Percentiles rank a stretch among this genome's conserved stretches.
phyloP scores from a whole-genome alignment of 148 eudicot genomes.

The Camellia sinensis region DNA sequence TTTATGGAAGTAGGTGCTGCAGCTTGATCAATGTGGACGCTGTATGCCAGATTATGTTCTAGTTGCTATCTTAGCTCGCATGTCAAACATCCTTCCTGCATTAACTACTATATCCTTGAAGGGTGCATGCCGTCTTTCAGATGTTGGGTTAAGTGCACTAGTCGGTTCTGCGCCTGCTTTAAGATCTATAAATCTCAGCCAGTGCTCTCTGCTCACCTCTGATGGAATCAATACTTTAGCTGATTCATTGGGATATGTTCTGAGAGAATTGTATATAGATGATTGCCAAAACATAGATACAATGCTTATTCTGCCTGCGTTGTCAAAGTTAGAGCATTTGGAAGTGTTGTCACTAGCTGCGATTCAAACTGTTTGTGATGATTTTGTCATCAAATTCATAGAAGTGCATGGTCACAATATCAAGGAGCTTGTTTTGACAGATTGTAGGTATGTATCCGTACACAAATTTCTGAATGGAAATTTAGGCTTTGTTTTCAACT shows the following conservation, averaged over 20 bases:
- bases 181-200: constrained; percentile 76
- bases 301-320: constrained; percentile 57
- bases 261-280: constrained; percentile 75
- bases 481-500: no score
- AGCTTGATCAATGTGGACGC: constrained; percentile 85
- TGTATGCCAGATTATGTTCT: constrained; percentile 75
- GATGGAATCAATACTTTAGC: constrained; percentile 56
- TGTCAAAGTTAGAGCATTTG: constrained; percentile 47
- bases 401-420: constrained; percentile 49
- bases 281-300: constrained; percentile 64
- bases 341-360: constrained; percentile 75
- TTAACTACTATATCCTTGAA: constrained; percentile 70
- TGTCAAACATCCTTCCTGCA: constrained; percentile 47
- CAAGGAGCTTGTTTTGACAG: constrained; percentile 71
- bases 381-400: constrained; percentile 47
- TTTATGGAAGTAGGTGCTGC: constrained; percentile 63
- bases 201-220: constrained; percentile 75
- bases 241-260: constrained; percentile 51
- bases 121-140: constrained; percentile 92
- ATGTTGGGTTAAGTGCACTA: constrained; percentile 62
- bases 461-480: neutral
- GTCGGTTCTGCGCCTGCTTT: constrained; percentile 66
- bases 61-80: constrained; percentile 38
- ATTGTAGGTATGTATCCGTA: constrained; percentile 58
- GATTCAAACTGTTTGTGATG: constrained; percentile 55